These are phyloP conservation scores for Rhizopus microsporus DNA, from an alignment of 371 early-diverging fungal genomes.

Conservation along the genomic window DNA sequence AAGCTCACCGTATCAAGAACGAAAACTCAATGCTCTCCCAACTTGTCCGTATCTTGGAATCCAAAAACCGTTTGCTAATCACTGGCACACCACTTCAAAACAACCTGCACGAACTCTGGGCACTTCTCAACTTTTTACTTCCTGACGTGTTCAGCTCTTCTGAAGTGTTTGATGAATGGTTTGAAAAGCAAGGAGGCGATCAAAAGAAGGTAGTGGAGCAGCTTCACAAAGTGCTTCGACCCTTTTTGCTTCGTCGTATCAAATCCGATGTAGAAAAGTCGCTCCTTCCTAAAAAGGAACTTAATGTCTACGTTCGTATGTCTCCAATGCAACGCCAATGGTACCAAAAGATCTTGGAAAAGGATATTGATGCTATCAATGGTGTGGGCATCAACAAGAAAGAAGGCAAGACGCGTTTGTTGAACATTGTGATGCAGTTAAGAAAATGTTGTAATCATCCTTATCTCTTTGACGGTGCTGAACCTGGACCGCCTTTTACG, in stretches of 20 bases:
- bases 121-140: constrained; percentile 96
- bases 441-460: constrained; percentile 99
- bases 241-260: constrained; percentile 97
- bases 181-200: constrained; percentile 72
- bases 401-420: constrained; percentile 84
- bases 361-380: constrained; percentile 96
- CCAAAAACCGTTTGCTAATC: constrained; percentile 91
- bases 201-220: constrained; percentile 88
- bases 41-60: constrained; percentile 86
- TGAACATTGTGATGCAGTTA: constrained; percentile 99
- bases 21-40: constrained; percentile 94
- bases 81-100: constrained; percentile 99
- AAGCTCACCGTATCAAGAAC: constrained; percentile 99
- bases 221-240: constrained; percentile 91
- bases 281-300: constrained; percentile 95
- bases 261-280: constrained; percentile 98
- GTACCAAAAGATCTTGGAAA: constrained; percentile 97
- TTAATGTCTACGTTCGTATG: constrained; percentile 96
- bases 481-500: constrained; percentile 91
- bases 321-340: constrained; percentile 95
- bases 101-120: constrained; percentile 99
- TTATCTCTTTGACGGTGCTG: constrained; percentile 97
- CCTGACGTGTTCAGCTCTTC: constrained; percentile 94
- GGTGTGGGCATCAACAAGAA: constrained; percentile 69
- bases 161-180: constrained; percentile 94